A percentile compares a stretch with the other conserved stretches of the same genome.
These are phyloP conservation scores for Fraxinus paxiana DNA, from an alignment of 305 asterid genomes.

Conservation along the genomic window DNA sequence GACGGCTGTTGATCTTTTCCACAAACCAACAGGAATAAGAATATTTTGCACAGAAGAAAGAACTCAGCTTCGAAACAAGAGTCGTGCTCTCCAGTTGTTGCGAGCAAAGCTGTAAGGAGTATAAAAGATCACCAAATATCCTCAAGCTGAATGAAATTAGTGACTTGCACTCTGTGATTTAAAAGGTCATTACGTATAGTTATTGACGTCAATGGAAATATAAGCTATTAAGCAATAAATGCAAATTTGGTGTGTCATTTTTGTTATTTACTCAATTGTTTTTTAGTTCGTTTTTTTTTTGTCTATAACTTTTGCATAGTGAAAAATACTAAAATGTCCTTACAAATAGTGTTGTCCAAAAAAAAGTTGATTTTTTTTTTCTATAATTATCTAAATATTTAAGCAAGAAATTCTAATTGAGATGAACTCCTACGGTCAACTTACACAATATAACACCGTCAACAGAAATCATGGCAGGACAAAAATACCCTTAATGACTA, in stretches of 20 bases:
- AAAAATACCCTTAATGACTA: neutral
- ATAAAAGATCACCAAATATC: constrained; percentile 6
- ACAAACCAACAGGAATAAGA: constrained; percentile 96
- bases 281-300: neutral
- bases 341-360: neutral
- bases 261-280: neutral
- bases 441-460: neutral
- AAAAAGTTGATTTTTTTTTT: neutral
- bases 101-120: constrained; percentile 81
- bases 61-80: constrained; percentile 76
- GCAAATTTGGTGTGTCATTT: neutral
- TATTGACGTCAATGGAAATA: neutral
- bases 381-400: neutral
- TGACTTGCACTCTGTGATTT: neutral
- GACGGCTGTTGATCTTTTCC: constrained; percentile 92
- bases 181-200: neutral
- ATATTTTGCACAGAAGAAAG: constrained; percentile 97
- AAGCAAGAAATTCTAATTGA: neutral
- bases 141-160: constrained; percentile 13
- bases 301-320: neutral
- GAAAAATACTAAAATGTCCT: neutral
- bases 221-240: neutral
- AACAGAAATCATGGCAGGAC: neutral
- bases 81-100: constrained; percentile 76
- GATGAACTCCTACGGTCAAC: neutral